Conservation (phyloP, 352 stramenopile genomes). For the Phytophthora pseudosyringae region DNA sequence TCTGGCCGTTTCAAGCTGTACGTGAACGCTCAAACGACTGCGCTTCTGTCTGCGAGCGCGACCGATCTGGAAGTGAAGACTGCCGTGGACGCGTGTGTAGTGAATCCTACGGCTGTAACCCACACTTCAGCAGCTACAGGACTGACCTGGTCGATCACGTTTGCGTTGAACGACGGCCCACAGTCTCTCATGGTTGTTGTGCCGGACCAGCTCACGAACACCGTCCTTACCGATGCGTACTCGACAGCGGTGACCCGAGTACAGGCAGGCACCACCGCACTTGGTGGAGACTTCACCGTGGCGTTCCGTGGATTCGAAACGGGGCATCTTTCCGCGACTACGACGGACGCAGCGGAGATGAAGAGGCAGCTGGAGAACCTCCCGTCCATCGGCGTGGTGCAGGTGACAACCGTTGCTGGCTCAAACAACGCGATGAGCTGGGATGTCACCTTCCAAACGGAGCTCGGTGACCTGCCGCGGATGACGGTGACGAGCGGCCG, state of each 20-base stretch:
- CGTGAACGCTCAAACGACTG: conserved; percentile 62
- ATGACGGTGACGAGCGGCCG: conserved; percentile 91
- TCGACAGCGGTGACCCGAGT: conserved; percentile 55
- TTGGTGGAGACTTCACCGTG: conserved; percentile 86
- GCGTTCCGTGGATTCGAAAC: conserved; percentile 85
- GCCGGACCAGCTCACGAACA: conserved; percentile 64
- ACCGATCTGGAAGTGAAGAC: conserved; percentile 50
- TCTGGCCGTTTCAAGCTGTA: conserved; percentile 80
- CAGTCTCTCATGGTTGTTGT: conserved; percentile 64
- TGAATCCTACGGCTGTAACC: conserved; percentile 61
- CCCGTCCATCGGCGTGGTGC: conserved; percentile 75
- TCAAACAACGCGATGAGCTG: conserved; percentile 81
- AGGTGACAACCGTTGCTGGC: conserved; percentile 56
- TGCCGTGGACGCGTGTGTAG: conserved; percentile 60
- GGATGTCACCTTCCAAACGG: conserved; percentile 93
- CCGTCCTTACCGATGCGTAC: conserved; percentile 48
- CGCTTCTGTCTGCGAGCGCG: conserved; percentile 52
- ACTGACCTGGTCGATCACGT: conserved; percentile 75
- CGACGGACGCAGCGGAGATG: conserved; percentile 62
- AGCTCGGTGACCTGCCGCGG: conserved; percentile 93
- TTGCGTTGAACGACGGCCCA: conserved; percentile 53
- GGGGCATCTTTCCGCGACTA: conserved; percentile 56
- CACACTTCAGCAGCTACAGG: conserved; percentile 48
- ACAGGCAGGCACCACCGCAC: conserved; percentile 48
- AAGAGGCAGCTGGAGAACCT: conserved; percentile 92